These are phyloP conservation scores for Delonix regia DNA, from an alignment of 306 rosid genomes.

Conservation along the genomic window DNA sequence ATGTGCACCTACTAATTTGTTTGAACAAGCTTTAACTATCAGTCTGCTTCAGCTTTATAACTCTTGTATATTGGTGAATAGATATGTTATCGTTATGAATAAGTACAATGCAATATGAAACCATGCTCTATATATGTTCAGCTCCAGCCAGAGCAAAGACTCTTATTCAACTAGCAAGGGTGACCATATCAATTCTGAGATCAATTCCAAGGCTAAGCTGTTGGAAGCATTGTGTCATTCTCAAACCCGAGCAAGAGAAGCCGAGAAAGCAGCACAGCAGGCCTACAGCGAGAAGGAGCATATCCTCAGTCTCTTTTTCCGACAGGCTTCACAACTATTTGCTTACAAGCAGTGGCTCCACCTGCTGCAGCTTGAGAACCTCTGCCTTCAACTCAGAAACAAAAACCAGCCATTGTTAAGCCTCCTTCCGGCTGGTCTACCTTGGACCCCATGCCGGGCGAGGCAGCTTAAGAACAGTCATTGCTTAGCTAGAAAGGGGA, in stretches of 20 bases:
- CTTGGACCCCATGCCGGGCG: constrained; percentile 49
- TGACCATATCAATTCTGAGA: constrained; percentile 36
- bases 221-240: constrained; percentile 87
- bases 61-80: neutral
- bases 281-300: constrained; percentile 88
- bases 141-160: constrained; percentile 51
- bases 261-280: constrained; percentile 80
- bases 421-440: constrained; percentile 51
- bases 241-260: constrained; percentile 92
- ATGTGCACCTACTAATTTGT: neutral
- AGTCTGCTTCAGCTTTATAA: neutral
- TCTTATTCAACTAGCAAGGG: constrained; percentile 36
- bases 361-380: constrained; percentile 80
- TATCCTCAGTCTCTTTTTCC: constrained; percentile 66
- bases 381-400: constrained; percentile 69
- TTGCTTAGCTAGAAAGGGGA: constrained; percentile 18
- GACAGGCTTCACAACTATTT: constrained; percentile 84
- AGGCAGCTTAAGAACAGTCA: constrained; percentile 48
- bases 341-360: constrained; percentile 90
- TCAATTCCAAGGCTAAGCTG: constrained; percentile 62
- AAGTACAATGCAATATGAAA: constrained; percentile 21
- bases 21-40: neutral
- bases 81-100: constrained; percentile 23
- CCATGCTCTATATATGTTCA: constrained; percentile 20
- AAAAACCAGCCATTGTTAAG: constrained; percentile 57